Evolutionary conservation across 2,329 filamentous ascomycete species (phyloP), one percentile per base, ranked within the genome.

Genomic region (Curvularia eragrostidis): DNA sequence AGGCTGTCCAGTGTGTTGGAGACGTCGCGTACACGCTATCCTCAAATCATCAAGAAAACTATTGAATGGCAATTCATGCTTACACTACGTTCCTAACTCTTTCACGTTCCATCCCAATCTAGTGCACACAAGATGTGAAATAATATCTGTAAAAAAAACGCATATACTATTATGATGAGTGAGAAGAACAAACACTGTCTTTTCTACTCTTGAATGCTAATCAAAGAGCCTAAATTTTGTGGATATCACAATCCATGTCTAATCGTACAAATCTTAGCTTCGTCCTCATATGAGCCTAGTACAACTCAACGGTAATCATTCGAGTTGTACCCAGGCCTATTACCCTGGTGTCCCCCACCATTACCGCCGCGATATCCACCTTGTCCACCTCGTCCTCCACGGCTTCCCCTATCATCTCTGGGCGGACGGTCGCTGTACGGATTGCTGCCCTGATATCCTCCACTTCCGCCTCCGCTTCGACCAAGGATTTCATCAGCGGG

Each of bases 281-380:
- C 15, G 2, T 6, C 18, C n/a, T 36, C 21, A 8, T 32, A 30
- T 42, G 42, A 47, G 12, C 21, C 13, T 41, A 21, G 10, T 1
- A 3, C 1, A 10, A 18, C 15, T 55, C 50, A 66, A 9, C 57
- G 58, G 36, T 62, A 64, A 19, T 68, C 63, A n/a, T 63, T 64
- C n/a, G 65, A 61, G 46, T 61, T 65, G 44, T 62, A 62, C 15
- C 15, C 43, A n/a, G 47, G 57, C 24, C 64, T 56, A 21, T 66
- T 59, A 1, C 61, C 61, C 1, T 59, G 56, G 19, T 61, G 56
- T 26, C 65, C 64, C 3, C 62, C 59, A 24, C 72, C 70, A 26
- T 47, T 38, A 23, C 59, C 67, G 18, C 72, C 69, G n/a, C 67
- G 62, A 24, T 67, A 59, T 12, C 72, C 67, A 26, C 71, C 67